Base-by-base conservation (phyloP, 1,139 yeast species). In the Zygosaccharomyces sapae region DNA sequence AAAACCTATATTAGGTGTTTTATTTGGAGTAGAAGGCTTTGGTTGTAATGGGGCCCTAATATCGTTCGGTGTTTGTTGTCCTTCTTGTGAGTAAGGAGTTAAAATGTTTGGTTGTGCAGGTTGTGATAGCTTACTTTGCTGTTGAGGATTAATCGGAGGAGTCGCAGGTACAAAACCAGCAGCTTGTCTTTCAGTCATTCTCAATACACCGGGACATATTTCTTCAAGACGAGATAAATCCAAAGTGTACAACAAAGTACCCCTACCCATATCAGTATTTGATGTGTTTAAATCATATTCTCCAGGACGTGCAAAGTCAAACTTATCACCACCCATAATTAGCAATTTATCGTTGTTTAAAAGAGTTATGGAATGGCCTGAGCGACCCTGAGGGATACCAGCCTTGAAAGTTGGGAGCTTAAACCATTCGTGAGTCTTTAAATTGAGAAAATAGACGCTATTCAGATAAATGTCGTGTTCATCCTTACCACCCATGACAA, bases 301-400 rank as follows among this genome's bases (percentile, higher is more conserved):
- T 55, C 77, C 80, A 8, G 77, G 69, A 16, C 64, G 55, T 18
- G 69, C 68, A 53, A 66, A 80, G 59, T 81, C 86, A 56, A 81
- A 79, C 55, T 81, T 77, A 65, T 88, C 96, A 51, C 98, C 98
- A 39, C 98, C 98, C 86, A 94, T 83, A 19, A 92, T 80, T 24
- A 90, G 65, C 45, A 92, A 66, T 66, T 83, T 86, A 62, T 86
- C 80, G 43, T 73, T 78, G 18, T 62, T 56, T 44, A 86, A 74
- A 49, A 83, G 79, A 1, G 97, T 83, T 72, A 92, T 73, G 7
- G 96, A 81, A 67, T 92, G 98, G n/a, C 98, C 98, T 53, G 95
- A 86, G 57, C 97, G 79, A 16, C 95, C 81, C 39, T 90, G 85
- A 3, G 97, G 97, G 16, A 65, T 58, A 10, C 80, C 76, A 3